Conservation (phyloP, 257 asterid species). For the Penstemon barbatus region DNA sequence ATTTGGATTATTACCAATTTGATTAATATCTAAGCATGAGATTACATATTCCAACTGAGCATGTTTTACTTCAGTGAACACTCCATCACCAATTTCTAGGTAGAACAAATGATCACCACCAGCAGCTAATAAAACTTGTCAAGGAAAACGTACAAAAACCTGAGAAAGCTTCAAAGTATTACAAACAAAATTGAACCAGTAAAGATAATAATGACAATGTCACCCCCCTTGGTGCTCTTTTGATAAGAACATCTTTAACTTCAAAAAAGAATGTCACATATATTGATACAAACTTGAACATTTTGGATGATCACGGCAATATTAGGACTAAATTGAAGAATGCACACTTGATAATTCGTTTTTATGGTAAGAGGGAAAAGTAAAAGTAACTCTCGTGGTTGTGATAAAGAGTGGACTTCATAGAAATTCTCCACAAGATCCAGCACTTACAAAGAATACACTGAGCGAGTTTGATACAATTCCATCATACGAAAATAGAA, state of each 20-base stretch:
- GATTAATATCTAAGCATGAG: conserved; percentile 95
- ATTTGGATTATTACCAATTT: conserved; percentile 80
- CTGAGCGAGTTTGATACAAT: too few species aligned
- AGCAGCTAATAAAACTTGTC: conserved; percentile 88
- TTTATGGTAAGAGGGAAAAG: not conserved
- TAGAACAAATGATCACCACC: conserved; percentile 96
- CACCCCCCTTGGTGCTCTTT: too few species aligned
- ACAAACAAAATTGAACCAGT: conserved; percentile 18
- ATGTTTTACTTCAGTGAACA: conserved; percentile 66
- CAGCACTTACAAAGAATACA: too few species aligned
- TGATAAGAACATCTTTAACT: too few species aligned
- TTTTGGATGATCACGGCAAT: not conserved
- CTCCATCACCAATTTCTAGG: conserved; percentile 93
- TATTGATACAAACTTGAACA: not conserved
- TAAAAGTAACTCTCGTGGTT: not conserved
- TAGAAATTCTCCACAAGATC: not conserved
- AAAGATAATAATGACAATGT: too few species aligned
- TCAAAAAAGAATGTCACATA: too few species aligned
- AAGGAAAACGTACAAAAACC: conserved; percentile 23
- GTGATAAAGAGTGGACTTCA: too few species aligned
- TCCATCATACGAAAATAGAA: too few species aligned
- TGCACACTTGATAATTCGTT: not conserved
- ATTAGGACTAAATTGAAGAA: not conserved
- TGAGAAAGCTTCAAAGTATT: conserved; percentile 27
- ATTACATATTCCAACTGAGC: conserved; percentile 83